phyloP scores from a whole-genome alignment of 176 grass and related monocot genomes.

The Pontederia crassipes region DNA sequence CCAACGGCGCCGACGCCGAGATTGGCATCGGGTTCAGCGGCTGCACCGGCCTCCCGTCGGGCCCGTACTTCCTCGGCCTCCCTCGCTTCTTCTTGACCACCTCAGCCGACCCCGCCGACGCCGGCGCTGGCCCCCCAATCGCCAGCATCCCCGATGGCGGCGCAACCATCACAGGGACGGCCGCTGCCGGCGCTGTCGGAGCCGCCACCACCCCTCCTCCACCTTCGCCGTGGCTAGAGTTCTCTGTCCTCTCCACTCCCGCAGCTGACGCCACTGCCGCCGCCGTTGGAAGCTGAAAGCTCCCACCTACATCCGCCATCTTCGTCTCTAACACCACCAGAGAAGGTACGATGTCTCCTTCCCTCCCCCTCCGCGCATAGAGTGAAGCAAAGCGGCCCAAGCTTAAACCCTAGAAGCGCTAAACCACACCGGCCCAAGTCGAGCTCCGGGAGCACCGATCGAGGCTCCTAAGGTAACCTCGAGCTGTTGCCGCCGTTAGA shows the following conservation, averaged over 20 bases:
- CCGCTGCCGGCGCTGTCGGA: background rate
- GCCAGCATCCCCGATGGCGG: background rate
- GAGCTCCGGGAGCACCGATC: no score
- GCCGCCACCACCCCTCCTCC: constrained; percentile 5
- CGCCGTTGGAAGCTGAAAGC: background rate
- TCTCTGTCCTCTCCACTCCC: constrained; percentile 2
- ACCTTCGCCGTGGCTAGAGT: constrained; percentile 26
- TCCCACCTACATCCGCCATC: background rate
- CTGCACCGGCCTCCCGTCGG: constrained; percentile 74
- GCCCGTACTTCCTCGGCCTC: constrained; percentile 86
- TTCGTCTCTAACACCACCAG: background rate
- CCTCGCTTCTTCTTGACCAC: constrained; percentile 74
- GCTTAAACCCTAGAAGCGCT: background rate
- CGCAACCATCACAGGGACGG: background rate
- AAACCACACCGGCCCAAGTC: no score
- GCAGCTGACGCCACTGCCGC: background rate
- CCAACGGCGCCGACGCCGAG: constrained; percentile 57
- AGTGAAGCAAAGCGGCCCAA: background rate
- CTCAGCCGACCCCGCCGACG: background rate
- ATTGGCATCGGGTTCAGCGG: constrained; percentile 88
- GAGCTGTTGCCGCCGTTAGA: no score
- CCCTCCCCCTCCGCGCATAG: constrained; percentile 51
- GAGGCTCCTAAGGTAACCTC: no score
- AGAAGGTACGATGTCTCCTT: constrained; percentile 15
- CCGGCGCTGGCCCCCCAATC: background rate